Base-by-base conservation (phyloP, 768 basidiomycete genomes). In the Paxillus ammoniavirescens region DNA sequence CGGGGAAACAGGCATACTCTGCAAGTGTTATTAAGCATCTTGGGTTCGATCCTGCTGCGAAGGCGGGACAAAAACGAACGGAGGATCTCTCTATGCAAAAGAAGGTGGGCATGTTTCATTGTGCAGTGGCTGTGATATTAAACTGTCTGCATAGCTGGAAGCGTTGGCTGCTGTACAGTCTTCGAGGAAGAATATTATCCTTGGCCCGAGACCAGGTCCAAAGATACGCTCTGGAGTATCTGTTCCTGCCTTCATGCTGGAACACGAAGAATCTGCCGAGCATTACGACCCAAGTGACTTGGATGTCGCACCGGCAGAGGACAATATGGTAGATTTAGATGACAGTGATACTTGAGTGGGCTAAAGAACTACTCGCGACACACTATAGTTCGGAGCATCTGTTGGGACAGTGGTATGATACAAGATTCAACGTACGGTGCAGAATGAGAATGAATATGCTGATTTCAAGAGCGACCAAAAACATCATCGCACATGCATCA, bases 1-100 rank as follows among this genome's bases (percentile, higher is more conserved):
- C 61, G 33, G 60, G 59, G 46, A 82, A 77, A 63, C 73, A 69
- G 42, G 78, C 81, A 2, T 93, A 87, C 66, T 84, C 85, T 37
- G 83, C 86, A 0, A 74, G 75, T 47, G 67, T 88, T 21, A 82
- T 93, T 62, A 85, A 85, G 62, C 75, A 79, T 5, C 74, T 93
- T 3, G 91, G 91, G 2, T 93, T 93, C 54, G 89, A 93, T 69
- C 91, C 91, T 23, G 81, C 83, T 2, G 63, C 75, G 8, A 85
- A 83, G 61, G 67, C 73, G 41, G 82, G 82, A 2, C 77, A 74
- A 38, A 70, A 72, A 38, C 75, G 73, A 53, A 59, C 58, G 0
- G 72, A 73, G 35, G 72, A 77, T 44, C 62, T 68, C 8, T 73
- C 70, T 10, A 67, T 78, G 18, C 77, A 81, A 65, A 77, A 78